Conservation (phyloP, 2,329 filamentous ascomycete species). For the Pseudogymnoascus sp. region DNA sequence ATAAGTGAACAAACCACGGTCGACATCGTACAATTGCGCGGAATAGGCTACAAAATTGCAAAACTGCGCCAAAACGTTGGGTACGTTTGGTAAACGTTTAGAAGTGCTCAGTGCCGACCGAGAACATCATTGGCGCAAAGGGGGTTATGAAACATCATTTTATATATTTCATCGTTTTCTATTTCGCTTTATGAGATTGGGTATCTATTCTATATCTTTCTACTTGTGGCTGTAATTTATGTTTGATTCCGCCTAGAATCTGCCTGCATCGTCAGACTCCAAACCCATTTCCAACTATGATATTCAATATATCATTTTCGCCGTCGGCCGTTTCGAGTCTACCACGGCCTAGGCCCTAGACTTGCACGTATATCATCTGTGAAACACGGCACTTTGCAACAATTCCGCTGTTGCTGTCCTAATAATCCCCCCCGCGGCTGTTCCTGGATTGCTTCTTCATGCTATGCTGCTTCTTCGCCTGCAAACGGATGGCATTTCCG, state of each 20-base stretch:
- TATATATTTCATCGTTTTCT: too few species aligned
- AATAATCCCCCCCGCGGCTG: slow-evolving; percentile 9
- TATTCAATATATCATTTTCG: neutral
- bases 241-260: neutral
- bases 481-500: slow-evolving; percentile 24
- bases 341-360: neutral
- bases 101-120: too few species aligned
- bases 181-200: neutral
- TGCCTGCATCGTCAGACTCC: neutral
- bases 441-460: slow-evolving; percentile 23
- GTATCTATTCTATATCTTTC: neutral
- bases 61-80: too few species aligned
- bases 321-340: neutral
- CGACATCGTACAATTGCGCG: too few species aligned
- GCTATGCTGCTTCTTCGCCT: slow-evolving; percentile 26
- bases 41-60: too few species aligned
- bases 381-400: neutral
- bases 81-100: too few species aligned
- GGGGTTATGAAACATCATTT: too few species aligned
- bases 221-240: neutral
- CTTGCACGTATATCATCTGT: neutral
- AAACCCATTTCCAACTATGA: neutral
- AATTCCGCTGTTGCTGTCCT: neutral
- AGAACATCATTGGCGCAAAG: too few species aligned
- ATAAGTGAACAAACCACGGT: too few species aligned